phyloP scores from a whole-genome alignment of 192 early-diverging fungal genomes.

The Gryganskiella cystojenkinii region DNA sequence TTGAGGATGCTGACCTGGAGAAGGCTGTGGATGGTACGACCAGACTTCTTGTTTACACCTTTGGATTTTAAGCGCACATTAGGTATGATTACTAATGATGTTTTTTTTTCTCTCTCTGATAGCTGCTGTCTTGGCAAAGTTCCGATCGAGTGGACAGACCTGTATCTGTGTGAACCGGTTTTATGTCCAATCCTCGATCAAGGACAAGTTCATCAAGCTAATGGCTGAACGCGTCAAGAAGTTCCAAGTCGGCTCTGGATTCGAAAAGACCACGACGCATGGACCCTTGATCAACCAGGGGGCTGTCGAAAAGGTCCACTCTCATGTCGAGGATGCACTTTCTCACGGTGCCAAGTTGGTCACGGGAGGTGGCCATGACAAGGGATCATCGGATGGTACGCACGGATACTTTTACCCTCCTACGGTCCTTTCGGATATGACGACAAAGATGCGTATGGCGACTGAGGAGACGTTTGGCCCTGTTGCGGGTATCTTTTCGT shows the following conservation, averaged over 20 bases:
- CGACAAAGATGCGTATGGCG: constrained; percentile 72
- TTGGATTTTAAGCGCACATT: no score
- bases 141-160: constrained; percentile 83
- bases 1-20: constrained; percentile 81
- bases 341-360: constrained; percentile 76
- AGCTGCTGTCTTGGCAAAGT: constrained; percentile 70
- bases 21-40: constrained; percentile 71
- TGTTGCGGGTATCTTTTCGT: constrained; percentile 80
- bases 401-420: constrained; percentile 86
- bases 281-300: constrained; percentile 85
- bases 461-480: constrained; percentile 94
- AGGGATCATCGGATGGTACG: constrained; percentile 10
- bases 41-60: no score
- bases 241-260: constrained; percentile 81
- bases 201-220: constrained; percentile 68
- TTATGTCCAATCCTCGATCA: constrained; percentile 76
- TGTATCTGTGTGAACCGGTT: constrained; percentile 85
- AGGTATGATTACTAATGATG: no score
- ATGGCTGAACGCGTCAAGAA: constrained; percentile 63
- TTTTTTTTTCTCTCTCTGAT: background rate
- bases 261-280: constrained; percentile 69
- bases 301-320: constrained; percentile 74
- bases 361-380: constrained; percentile 66
- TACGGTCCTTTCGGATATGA: constrained; percentile 80
- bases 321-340: constrained; percentile 78